These are phyloP conservation scores for Suillus subalutaceus DNA, from an alignment of 768 basidiomycete genomes.

Conservation along the genomic window DNA sequence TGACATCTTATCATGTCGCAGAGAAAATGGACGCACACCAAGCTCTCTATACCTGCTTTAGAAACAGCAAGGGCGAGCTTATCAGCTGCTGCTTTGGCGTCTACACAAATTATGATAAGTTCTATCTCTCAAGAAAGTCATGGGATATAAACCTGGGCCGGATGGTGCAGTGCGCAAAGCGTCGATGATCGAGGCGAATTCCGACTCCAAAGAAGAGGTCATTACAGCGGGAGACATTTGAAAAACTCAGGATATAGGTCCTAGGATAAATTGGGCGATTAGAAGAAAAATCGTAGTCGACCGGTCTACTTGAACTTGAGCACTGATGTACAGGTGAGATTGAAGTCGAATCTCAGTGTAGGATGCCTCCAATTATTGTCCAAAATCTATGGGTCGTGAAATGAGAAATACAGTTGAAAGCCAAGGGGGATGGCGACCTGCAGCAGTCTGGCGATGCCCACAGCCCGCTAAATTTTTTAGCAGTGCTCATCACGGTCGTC, in stretches of 20 bases:
- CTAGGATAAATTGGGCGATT: conserved; percentile 8
- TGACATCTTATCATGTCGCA: conserved; percentile 20
- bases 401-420: not conserved
- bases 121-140: conserved; percentile 8
- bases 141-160: conserved; percentile 50
- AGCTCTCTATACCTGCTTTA: conserved; percentile 61
- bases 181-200: conserved; percentile 47
- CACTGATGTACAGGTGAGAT: conserved; percentile 22
- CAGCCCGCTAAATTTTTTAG: not conserved
- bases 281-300: conserved; percentile 7
- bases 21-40: conserved; percentile 49
- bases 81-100: conserved; percentile 85
- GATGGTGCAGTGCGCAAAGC: conserved; percentile 61
- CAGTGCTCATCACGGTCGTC: not conserved
- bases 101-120: conserved; percentile 38
- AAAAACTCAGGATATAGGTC: conserved; percentile 14
- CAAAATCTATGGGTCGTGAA: conserved; percentile 5
- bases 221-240: conserved; percentile 60
- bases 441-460: not conserved
- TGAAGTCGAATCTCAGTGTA: conserved; percentile 1
- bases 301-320: conserved; percentile 1
- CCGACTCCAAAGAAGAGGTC: conserved; percentile 43
- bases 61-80: conserved; percentile 72
- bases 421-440: not conserved
- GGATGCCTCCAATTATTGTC: conserved; percentile 1